These are phyloP conservation scores for Candida multigemmis DNA, from an alignment of 805 yeast species.

Conservation along the genomic window DNA sequence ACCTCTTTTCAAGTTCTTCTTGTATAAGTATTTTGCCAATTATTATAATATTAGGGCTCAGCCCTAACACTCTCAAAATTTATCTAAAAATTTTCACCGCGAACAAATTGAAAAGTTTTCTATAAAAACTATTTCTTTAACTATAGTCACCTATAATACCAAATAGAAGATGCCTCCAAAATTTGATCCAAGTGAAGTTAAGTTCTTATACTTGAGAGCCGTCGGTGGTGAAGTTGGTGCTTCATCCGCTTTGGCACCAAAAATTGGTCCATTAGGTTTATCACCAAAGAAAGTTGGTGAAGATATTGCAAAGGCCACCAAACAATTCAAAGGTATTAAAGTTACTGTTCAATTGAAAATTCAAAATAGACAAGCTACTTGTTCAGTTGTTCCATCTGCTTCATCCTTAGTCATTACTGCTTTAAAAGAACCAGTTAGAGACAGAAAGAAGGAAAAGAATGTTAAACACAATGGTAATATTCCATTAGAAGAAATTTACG, in stretches of 20 bases:
- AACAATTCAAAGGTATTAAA: conserved; percentile 97
- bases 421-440: conserved; percentile 99
- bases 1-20: no score
- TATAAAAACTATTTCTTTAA: no score
- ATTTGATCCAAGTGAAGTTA: conserved; percentile 98
- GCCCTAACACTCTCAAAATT: no score
- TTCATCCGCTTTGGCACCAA: conserved; percentile 98
- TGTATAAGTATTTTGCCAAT: no score
- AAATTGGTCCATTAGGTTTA: conserved; percentile 99
- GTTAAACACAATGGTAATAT: conserved; percentile 99
- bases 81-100: no score
- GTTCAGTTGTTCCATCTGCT: conserved; percentile 99
- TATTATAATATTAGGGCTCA: no score
- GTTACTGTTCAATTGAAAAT: conserved; percentile 97
- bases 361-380: conserved; percentile 99
- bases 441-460: conserved; percentile 99
- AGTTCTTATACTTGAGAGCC: conserved; percentile 98
- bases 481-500: conserved; percentile 91
- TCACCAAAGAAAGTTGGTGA: conserved; percentile 99
- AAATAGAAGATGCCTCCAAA: conserved; percentile 79
- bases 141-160: no score
- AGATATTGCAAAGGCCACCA: conserved; percentile 99
- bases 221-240: conserved; percentile 99
- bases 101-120: no score
- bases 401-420: conserved; percentile 98